Percentiles rank a stretch among this genome's conserved stretches.
Conservation (phyloP, 768 basidiomycete species). For the Boletus sp. region DNA sequence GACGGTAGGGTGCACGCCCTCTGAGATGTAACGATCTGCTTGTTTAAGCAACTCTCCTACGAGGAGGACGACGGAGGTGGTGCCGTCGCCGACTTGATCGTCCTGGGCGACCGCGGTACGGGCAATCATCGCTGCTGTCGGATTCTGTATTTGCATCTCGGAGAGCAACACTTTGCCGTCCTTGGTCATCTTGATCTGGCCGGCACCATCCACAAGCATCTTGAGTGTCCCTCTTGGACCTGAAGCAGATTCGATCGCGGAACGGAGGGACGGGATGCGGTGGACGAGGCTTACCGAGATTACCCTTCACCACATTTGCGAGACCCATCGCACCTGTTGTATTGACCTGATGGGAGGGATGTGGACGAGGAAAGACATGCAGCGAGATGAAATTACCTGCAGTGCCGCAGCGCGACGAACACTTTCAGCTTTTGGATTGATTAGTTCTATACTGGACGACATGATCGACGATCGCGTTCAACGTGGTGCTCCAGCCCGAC, state of each 20-base stretch:
- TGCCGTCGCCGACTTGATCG: constrained; percentile 98
- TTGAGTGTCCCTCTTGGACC: constrained; percentile 97
- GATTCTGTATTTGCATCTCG: constrained; percentile 99
- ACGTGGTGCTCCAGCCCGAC: constrained; percentile 21
- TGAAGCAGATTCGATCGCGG: constrained; percentile 36
- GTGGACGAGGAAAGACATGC: constrained; percentile 19
- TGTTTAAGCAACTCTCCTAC: constrained; percentile 97
- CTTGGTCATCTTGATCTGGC: constrained; percentile 99
- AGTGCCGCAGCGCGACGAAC: constrained; percentile 86
- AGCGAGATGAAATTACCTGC: constrained; percentile 55
- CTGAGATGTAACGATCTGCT: constrained; percentile 95
- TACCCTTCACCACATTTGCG: constrained; percentile 94
- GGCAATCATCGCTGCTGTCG: constrained; percentile 98
- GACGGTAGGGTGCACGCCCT: constrained; percentile 97
- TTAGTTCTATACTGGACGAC: constrained; percentile 86
- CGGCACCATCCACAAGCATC: constrained; percentile 98
- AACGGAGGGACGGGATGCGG: constrained; percentile 12
- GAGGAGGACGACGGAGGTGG: constrained; percentile 93
- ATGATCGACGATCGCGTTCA: constrained; percentile 36
- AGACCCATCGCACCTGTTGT: constrained; percentile 96
- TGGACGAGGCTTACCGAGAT: constrained; percentile 68
- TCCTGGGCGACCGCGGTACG: constrained; percentile 98
- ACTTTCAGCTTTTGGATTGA: constrained; percentile 96
- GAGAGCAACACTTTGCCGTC: constrained; percentile 97
- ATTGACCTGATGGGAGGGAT: constrained; percentile 61